phyloP scores from a whole-genome alignment of 2,329 filamentous ascomycete genomes.

The Teratosphaeria destructans region DNA sequence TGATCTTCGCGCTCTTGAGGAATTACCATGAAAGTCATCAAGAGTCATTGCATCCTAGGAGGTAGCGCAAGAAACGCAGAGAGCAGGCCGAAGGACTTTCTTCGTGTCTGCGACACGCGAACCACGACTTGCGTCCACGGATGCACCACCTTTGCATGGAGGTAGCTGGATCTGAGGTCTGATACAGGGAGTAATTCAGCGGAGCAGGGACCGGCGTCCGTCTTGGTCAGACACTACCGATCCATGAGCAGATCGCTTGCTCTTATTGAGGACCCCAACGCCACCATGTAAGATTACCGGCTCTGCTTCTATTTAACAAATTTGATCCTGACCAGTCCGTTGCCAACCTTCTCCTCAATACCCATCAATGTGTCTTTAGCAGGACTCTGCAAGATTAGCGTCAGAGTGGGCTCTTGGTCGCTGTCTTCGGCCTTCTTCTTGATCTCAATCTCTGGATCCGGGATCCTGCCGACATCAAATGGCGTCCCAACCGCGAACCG shows the following conservation, averaged over 20 bases:
- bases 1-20: not conserved
- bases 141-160: not conserved
- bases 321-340: conserved; percentile 2
- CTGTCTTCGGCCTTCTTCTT: not conserved
- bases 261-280: not conserved
- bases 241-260: not conserved
- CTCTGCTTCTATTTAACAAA: not conserved
- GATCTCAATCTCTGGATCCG: not conserved
- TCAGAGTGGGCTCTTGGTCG: not conserved
- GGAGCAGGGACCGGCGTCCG: not conserved
- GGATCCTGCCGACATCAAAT: not conserved
- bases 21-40: not conserved
- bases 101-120: not conserved
- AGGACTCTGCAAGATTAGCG: conserved; percentile 1
- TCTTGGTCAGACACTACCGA: not conserved
- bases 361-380: not conserved
- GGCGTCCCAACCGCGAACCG: conserved; percentile 1
- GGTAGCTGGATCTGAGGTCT: not conserved
- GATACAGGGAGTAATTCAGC: not conserved
- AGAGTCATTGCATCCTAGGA: not conserved
- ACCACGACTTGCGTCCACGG: not conserved
- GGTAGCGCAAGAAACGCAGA: no score
- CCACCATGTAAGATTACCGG: not conserved
- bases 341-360: conserved; percentile 2
- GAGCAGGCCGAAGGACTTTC: not conserved